A percentile compares a stretch with the other conserved stretches of the same genome.
Evolutionary conservation across 345 rosid genomes (phyloP).

Genomic region (Salix exigua): DNA sequence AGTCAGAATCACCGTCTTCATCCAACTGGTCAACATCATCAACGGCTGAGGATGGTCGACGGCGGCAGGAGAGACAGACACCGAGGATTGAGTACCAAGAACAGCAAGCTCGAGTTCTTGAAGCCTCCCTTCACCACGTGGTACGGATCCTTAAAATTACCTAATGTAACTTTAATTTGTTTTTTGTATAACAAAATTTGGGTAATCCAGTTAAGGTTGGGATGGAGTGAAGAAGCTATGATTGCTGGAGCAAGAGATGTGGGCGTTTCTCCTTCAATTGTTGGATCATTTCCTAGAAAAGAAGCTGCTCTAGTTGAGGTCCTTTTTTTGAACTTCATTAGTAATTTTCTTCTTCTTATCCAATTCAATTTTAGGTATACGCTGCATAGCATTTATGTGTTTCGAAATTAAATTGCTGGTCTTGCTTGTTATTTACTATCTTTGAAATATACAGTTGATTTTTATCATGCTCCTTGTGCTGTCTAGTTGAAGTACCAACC

Average conservation of each 20-base stretch:
- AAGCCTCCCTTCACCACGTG: constrained; percentile 79
- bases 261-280: constrained; percentile 78
- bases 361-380: no score
- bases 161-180: not conserved
- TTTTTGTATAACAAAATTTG: not conserved
- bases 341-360: no score
- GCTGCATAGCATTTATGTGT: not conserved
- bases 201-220: constrained; percentile 48
- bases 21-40: constrained; percentile 26
- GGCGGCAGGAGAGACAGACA: constrained; percentile 37
- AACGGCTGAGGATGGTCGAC: constrained; percentile 35
- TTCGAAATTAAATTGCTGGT: no score
- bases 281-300: constrained; percentile 82
- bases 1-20: constrained; percentile 30
- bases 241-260: constrained; percentile 89
- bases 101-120: constrained; percentile 75
- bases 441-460: no score
- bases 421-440: no score
- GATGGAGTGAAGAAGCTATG: constrained; percentile 90
- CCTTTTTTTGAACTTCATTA: not conserved
- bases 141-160: constrained; percentile 29
- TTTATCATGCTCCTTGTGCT: not conserved
- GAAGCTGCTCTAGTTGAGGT: constrained; percentile 95
- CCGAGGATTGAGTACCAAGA: constrained; percentile 56
- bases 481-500: not conserved